Evolutionary conservation across 2,329 filamentous ascomycete species (phyloP).

Genomic region (Aspergillus viridinutans): DNA sequence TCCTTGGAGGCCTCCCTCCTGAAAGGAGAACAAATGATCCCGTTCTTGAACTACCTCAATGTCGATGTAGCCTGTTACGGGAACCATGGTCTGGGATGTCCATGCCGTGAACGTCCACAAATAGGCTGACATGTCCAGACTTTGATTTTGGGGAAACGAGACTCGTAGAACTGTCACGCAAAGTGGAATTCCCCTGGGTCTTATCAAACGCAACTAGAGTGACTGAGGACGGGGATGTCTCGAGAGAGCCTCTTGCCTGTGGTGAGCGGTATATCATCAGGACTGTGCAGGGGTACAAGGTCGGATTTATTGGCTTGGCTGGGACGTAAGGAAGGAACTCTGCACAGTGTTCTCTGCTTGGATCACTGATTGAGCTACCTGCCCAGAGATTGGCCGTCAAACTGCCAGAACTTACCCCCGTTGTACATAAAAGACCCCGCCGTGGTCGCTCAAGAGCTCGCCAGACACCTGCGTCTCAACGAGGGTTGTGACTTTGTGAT

Average conservation of each 20-base stretch:
- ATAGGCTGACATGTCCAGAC: background rate
- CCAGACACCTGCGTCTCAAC: slow-evolving; percentile 1
- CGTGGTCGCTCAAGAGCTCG: slow-evolving; percentile 1
- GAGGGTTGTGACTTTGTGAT: slow-evolving; percentile 21
- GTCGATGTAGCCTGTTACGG: slow-evolving; percentile 15
- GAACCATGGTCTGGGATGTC: slow-evolving; percentile 12
- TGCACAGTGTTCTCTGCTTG: slow-evolving; percentile 7
- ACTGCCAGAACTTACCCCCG: slow-evolving; percentile 12
- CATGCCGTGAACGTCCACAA: background rate
- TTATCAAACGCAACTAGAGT: slow-evolving; percentile 3
- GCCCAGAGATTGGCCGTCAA: slow-evolving; percentile 17
- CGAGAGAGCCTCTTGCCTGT: slow-evolving; percentile 1
- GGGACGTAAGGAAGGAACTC: slow-evolving; percentile 11
- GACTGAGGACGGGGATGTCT: background rate
- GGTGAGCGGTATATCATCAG: slow-evolving; percentile 8
- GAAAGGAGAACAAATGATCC: slow-evolving; percentile 14
- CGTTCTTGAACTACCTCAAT: slow-evolving; percentile 9
- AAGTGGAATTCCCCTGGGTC: slow-evolving; percentile 10
- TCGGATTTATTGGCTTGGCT: slow-evolving; percentile 15
- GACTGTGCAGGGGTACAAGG: slow-evolving; percentile 4
- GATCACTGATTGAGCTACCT: slow-evolving; percentile 6
- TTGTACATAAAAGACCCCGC: slow-evolving; percentile 2
- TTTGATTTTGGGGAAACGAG: slow-evolving; percentile 12
- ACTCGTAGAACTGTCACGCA: slow-evolving; percentile 9
- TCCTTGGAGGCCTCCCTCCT: slow-evolving; percentile 14